These are phyloP conservation scores for Megacollybia marginata DNA, from an alignment of 768 basidiomycete genomes.

Conservation along the genomic window DNA sequence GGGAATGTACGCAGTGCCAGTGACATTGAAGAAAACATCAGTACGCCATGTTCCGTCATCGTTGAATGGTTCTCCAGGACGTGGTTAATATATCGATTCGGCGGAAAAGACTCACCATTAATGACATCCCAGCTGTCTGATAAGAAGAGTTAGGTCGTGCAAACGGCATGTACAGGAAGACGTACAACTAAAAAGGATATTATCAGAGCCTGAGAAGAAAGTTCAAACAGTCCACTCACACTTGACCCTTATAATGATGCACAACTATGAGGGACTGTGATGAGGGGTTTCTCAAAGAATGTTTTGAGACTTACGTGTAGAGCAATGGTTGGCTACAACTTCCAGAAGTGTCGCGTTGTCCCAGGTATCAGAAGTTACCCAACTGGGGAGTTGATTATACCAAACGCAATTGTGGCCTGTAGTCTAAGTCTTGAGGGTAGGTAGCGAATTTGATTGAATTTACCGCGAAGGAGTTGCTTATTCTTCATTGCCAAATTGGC, in stretches of 20 bases:
- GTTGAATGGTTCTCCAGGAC: constrained; percentile 42
- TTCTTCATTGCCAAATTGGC: constrained; percentile 25
- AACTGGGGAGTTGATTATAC: constrained; percentile 35
- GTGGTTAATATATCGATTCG: neutral
- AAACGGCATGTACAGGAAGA: neutral
- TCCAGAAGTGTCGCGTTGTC: constrained; percentile 20
- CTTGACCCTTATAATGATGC: constrained; percentile 30
- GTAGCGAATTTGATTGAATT: no score
- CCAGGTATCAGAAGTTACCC: constrained; percentile 24
- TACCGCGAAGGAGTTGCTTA: constrained; percentile 28
- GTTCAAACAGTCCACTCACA: constrained; percentile 6
- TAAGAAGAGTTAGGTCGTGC: no score
- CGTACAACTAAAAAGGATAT: neutral
- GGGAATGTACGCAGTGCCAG: constrained; percentile 40
- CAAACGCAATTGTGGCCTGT: constrained; percentile 30
- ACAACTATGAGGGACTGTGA: constrained; percentile 16
- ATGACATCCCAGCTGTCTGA: constrained; percentile 45
- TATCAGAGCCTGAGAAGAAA: no score
- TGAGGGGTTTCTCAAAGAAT: no score
- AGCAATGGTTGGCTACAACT: constrained; percentile 26
- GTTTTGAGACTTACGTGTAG: constrained; percentile 7
- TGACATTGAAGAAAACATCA: constrained; percentile 45
- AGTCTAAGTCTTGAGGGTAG: neutral
- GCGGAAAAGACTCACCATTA: constrained; percentile 25
- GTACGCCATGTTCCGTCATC: constrained; percentile 51